Evolutionary conservation across 805 yeast species (phyloP).

Genomic region (Hanseniaspora lachancei): DNA sequence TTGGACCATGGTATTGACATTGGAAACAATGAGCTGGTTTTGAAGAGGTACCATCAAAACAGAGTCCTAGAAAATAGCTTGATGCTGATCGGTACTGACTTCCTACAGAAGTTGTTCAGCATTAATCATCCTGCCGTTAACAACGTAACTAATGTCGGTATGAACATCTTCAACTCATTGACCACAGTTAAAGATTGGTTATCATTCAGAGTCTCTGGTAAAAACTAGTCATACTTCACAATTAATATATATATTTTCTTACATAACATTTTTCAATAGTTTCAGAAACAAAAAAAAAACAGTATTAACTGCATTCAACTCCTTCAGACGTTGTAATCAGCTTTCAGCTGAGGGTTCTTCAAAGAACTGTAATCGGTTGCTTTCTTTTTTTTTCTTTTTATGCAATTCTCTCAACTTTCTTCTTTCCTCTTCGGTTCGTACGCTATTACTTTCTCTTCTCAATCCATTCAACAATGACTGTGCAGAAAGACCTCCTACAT

Average conservation of each 20-base stretch:
- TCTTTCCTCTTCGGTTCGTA: constrained; percentile 21
- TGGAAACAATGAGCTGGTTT: constrained; percentile 55
- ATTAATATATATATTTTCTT: too few relatives aligned
- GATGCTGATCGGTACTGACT: constrained; percentile 79
- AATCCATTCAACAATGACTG: constrained; percentile 49
- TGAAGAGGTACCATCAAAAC: constrained; percentile 79
- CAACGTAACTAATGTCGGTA: constrained; percentile 59
- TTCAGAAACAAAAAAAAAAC: too few relatives aligned
- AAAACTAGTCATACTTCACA: background rate
- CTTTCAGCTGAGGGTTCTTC: background rate
- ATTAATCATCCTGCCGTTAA: constrained; percentile 61
- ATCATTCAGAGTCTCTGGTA: constrained; percentile 10
- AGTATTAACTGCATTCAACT: too few relatives aligned
- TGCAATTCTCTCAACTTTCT: constrained; percentile 23
- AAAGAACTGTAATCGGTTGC: constrained; percentile 9
- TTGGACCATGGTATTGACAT: constrained; percentile 71
- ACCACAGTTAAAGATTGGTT: constrained; percentile 40
- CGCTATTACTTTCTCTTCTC: constrained; percentile 28
- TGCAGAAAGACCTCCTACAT: constrained; percentile 30
- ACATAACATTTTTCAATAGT: too few relatives aligned
- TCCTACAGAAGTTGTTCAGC: constrained; percentile 74
- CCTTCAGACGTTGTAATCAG: background rate
- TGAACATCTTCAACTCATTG: constrained; percentile 51
- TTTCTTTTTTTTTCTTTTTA: constrained; percentile 15
- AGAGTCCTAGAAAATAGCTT: constrained; percentile 70